A percentile compares a stretch with the other conserved stretches of the same genome.
These are phyloP conservation scores for Salmacisia buchloeana DNA, from an alignment of 1,284 basidiomycete species.

Conservation along the genomic window DNA sequence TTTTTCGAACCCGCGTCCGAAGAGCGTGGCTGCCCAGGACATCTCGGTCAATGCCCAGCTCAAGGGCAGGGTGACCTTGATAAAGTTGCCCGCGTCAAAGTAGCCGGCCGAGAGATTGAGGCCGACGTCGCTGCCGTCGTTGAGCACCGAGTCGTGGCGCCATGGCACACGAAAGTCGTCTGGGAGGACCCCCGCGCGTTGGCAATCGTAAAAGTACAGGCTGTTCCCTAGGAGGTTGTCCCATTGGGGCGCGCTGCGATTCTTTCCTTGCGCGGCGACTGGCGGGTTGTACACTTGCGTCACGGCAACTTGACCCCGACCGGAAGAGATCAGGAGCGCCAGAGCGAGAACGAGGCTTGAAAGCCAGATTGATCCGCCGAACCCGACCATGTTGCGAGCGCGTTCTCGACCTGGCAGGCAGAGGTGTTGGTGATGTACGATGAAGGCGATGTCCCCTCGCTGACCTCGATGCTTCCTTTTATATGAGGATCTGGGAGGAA, in stretches of 20 bases:
- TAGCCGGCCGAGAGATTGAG: conserved; percentile 78
- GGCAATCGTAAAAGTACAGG: conserved; percentile 84
- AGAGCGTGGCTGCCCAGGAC: conserved; percentile 79
- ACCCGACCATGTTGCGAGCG: no score
- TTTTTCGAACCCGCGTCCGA: conserved; percentile 72
- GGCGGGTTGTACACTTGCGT: no score
- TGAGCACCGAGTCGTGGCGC: conserved; percentile 72
- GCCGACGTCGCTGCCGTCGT: conserved; percentile 70
- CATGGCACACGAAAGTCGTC: conserved; percentile 69
- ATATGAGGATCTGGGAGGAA: no score
- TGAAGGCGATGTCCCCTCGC: no score
- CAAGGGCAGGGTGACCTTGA: conserved; percentile 60
- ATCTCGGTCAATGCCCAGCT: conserved; percentile 73
- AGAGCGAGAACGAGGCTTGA: no score
- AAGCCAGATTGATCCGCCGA: no score
- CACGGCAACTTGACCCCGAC: no score
- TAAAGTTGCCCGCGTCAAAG: conserved; percentile 80
- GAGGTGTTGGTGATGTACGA: no score
- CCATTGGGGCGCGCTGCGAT: conserved; percentile 68
- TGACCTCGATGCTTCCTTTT: no score
- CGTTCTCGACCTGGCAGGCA: no score
- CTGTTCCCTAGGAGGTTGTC: conserved; percentile 69
- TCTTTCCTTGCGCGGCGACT: no score
- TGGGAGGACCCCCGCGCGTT: conserved; percentile 72
- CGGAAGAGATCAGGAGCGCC: no score